Percentiles rank a stretch among this genome's conserved stretches.
Conservation (phyloP, 1,284 basidiomycete genomes). For the Exobasidium rhododendri region DNA sequence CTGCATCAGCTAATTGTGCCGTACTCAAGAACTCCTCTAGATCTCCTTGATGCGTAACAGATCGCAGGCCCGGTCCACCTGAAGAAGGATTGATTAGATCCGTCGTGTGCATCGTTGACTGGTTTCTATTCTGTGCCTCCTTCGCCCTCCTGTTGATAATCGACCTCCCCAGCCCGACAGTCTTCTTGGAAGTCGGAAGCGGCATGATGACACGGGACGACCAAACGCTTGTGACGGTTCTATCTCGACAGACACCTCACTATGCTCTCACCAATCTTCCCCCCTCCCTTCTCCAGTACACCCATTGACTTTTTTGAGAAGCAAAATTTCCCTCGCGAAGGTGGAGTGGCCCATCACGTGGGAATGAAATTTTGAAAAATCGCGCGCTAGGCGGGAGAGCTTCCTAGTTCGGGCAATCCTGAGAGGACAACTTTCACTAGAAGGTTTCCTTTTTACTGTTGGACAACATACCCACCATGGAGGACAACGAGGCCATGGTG, state of each 20-base stretch:
- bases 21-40: constrained; percentile 94
- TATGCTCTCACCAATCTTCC: no score
- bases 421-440: no score
- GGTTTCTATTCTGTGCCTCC: constrained; percentile 35
- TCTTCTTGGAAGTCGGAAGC: constrained; percentile 50
- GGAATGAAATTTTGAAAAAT: background rate
- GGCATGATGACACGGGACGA: constrained; percentile 22
- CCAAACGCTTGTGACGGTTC: no score
- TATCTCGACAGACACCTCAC: no score
- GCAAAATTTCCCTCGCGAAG: background rate
- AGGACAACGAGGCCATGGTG: background rate
- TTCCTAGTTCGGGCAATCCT: no score
- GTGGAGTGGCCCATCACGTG: background rate
- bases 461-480: background rate
- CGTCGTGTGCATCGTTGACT: constrained; percentile 51
- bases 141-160: constrained; percentile 49
- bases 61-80: constrained; percentile 69
- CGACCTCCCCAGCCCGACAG: constrained; percentile 50
- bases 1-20: constrained; percentile 86
- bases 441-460: no score
- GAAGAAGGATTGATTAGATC: constrained; percentile 56
- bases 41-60: constrained; percentile 92
- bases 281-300: no score
- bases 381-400: no score
- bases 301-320: background rate